Evolutionary conservation across 2,329 filamentous ascomycete genomes (phyloP).

Genomic region (Ophiostoma montium): DNA sequence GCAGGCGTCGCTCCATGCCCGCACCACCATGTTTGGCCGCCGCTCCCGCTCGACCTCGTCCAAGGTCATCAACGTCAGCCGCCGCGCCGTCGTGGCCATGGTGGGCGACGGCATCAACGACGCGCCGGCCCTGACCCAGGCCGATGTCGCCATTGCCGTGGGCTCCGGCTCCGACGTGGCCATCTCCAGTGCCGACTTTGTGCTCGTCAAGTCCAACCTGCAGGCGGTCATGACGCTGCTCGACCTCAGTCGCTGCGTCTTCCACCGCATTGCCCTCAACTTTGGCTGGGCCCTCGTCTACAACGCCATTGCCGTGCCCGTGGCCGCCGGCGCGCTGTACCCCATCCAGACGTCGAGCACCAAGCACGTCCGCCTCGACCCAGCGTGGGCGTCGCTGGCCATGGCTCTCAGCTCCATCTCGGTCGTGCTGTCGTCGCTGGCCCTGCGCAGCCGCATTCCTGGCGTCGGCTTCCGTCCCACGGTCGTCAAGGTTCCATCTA

Average conservation of each 20-base stretch:
- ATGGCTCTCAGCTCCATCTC: conserved; percentile 90
- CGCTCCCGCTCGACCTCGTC: too few species aligned
- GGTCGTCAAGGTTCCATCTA: not conserved
- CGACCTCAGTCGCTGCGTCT: conserved; percentile 55
- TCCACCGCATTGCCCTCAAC: conserved; percentile 68
- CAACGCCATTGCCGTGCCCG: conserved; percentile 62
- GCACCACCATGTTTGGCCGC: conserved; percentile 9
- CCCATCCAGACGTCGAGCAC: conserved; percentile 31
- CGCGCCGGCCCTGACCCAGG: conserved; percentile 63
- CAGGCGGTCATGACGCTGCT: conserved; percentile 58
- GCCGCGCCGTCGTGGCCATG: conserved; percentile 55
- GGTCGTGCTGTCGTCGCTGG: conserved; percentile 70
- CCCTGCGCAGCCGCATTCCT: conserved; percentile 41
- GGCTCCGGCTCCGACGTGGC: conserved; percentile 75
- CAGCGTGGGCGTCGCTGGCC: conserved; percentile 76
- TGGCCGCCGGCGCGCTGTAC: conserved; percentile 70
- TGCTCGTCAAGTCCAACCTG: conserved; percentile 57
- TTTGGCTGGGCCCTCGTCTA: conserved; percentile 78
- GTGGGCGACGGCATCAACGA: conserved; percentile 87
- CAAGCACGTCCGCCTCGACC: conserved; percentile 50
- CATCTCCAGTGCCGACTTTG: conserved; percentile 67
- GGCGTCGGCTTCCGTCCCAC: conserved; percentile 29
- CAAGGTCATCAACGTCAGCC: conserved; percentile 4
- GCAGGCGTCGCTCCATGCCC: conserved; percentile 35
- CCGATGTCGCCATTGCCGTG: conserved; percentile 75